These are phyloP conservation scores for Zymoseptoria passerinii DNA, from an alignment of 2,329 filamentous ascomycete genomes.

Conservation along the genomic window DNA sequence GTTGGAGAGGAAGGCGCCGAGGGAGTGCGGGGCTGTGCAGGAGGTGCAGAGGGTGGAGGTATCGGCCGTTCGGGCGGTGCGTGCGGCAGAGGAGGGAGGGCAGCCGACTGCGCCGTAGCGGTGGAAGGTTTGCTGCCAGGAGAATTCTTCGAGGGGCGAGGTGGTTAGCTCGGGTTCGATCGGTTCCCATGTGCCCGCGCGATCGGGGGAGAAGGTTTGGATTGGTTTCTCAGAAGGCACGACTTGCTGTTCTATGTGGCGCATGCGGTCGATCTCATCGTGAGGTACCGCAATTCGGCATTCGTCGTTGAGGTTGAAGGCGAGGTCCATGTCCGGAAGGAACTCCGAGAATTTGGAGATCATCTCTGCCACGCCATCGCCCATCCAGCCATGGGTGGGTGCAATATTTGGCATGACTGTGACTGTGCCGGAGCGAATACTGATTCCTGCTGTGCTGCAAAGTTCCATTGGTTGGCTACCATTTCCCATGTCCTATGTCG, in stretches of 20 bases:
- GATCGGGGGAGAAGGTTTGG: slow-evolving; percentile 30
- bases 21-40: slow-evolving; percentile 57
- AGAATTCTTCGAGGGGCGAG: slow-evolving; percentile 24
- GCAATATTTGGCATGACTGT: slow-evolving; percentile 42
- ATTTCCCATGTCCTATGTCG: slow-evolving; percentile 46
- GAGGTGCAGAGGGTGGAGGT: slow-evolving; percentile 54
- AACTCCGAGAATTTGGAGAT: slow-evolving; percentile 46
- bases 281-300: slow-evolving; percentile 49
- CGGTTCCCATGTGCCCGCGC: slow-evolving; percentile 33
- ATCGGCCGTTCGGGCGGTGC: slow-evolving; percentile 55
- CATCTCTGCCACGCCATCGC: slow-evolving; percentile 46
- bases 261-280: slow-evolving; percentile 34
- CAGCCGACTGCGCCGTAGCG: slow-evolving; percentile 47
- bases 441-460: slow-evolving; percentile 49
- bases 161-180: slow-evolving; percentile 14
- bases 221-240: slow-evolving; percentile 9
- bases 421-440: slow-evolving; percentile 46
- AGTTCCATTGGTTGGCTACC: slow-evolving; percentile 47
- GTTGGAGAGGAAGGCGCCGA: slow-evolving; percentile 57
- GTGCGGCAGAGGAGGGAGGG: slow-evolving; percentile 51
- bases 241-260: slow-evolving; percentile 15
- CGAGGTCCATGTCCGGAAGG: slow-evolving; percentile 56
- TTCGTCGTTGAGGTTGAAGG: slow-evolving; percentile 56
- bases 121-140: slow-evolving; percentile 34
- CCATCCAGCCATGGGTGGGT: slow-evolving; percentile 49